Evolutionary conservation across 2,329 filamentous ascomycete species (phyloP), one percentile per base, ranked within the genome.

Genomic region (Ceratocystiopsis sp.): DNA sequence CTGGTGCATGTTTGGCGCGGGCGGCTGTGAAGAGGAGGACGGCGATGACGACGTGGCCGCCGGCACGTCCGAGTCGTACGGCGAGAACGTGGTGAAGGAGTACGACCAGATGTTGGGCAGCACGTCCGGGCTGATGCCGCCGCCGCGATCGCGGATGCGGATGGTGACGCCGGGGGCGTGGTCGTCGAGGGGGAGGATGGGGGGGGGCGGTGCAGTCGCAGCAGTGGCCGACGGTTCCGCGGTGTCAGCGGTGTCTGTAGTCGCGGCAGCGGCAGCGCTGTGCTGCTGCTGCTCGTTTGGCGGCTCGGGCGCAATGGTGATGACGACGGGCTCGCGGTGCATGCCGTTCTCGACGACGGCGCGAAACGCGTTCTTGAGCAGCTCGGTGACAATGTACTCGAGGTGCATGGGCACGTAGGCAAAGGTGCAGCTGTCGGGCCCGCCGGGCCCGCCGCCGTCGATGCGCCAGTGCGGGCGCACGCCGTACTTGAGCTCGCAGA

Each of bases 341-440:
- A 75, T 78, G n/a, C 78, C 77, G 45, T 73, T 79, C 61, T 98
- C 91, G 11, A 96, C 78, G 0, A 85, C 93, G 4, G 91, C 89
- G 37, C 91, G 77, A 64, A 96, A 98, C 1, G 87, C 84, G 56
- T 98, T 98, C 61, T 98, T 98, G 46, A 98, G 71, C 1, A 98
- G 71, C 61, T 98, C 91, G 0, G 89, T 98, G 50, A 95, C 75
- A 50, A 98, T 95, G 60, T 98, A 98, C 61, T 96, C 89, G 19
- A 98, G 72, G 59, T 98, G 91, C 58, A 93, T 91, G 14, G 91
- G 91, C 10, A 98, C 80, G 55, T 93, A 91, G 17, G 89, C 86
- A 56, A 98, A 93, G 0, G 78, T 80, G n/a, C 87, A 85, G 42
- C 82, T 78, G 0, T 82, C 78, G 25, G 25, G 25, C 25, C 25